A percentile compares a stretch with the other conserved stretches of the same genome.
Evolutionary conservation across 2,329 filamentous ascomycete species (phyloP).

Genomic region (Leptodontidium sp.): DNA sequence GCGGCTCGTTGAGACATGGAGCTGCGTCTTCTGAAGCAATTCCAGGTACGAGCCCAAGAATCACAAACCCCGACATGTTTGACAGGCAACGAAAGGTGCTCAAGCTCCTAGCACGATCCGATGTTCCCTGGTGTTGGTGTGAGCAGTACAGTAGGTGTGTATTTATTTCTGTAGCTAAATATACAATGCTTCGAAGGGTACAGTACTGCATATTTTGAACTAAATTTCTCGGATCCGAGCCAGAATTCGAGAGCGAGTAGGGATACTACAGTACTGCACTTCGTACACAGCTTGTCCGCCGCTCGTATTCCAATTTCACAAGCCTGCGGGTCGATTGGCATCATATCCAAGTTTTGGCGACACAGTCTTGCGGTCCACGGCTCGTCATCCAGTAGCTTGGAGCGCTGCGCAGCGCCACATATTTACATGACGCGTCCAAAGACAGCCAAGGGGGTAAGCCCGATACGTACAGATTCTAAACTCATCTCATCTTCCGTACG

Average conservation of each 20-base stretch:
- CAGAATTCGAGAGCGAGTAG: not conserved
- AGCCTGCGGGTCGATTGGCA: slow-evolving; percentile 18
- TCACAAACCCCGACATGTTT: not conserved
- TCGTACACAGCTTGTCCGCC: no score
- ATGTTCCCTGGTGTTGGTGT: not conserved
- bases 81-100: not conserved
- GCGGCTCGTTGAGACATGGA: not conserved
- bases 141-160: not conserved
- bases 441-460: slow-evolving; percentile 12
- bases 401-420: slow-evolving; percentile 15
- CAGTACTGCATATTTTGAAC: no score
- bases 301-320: slow-evolving; percentile 1
- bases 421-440: slow-evolving; percentile 21
- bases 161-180: not conserved
- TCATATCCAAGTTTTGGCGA: not conserved
- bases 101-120: not conserved
- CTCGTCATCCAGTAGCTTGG: slow-evolving; percentile 2
- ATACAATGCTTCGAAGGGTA: no score
- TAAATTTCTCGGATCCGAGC: not conserved
- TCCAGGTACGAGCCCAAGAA: not conserved
- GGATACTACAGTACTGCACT: no score
- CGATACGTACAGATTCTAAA: not conserved
- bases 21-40: not conserved
- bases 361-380: not conserved
- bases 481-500: not conserved